Conservation (phyloP, 345 rosid genomes). For the Citropsis articulata region DNA sequence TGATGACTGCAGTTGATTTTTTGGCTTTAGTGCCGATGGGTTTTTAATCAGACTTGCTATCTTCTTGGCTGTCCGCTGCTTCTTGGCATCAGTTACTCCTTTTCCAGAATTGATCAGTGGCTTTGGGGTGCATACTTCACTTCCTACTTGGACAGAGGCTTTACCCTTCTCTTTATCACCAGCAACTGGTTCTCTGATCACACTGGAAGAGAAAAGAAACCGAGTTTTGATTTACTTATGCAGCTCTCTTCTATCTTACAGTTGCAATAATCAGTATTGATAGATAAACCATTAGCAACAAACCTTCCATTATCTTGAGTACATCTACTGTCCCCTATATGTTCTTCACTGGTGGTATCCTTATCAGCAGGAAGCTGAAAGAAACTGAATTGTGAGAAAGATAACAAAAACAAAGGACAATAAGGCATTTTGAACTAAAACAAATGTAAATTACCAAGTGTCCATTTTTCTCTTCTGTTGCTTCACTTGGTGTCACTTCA, state of each 20-base stretch:
- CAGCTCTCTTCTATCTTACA: background rate
- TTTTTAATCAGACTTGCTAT: slow-evolving; percentile 55
- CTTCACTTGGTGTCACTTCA: slow-evolving; percentile 18
- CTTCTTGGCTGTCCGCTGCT: slow-evolving; percentile 57
- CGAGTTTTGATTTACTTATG: background rate
- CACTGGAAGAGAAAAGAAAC: slow-evolving; percentile 11
- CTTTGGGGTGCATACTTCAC: slow-evolving; percentile 53
- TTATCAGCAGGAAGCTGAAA: slow-evolving; percentile 29
- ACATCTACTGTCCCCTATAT: slow-evolving; percentile 8
- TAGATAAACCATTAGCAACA: background rate
- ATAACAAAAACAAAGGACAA: background rate
- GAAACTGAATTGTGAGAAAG: slow-evolving; percentile 12
- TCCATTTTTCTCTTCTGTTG: slow-evolving; percentile 16
- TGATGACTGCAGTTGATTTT: slow-evolving; percentile 48
- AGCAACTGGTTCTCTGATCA: slow-evolving; percentile 21
- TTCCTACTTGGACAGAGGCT: slow-evolving; percentile 19
- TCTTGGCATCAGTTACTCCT: slow-evolving; percentile 48
- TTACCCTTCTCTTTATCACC: slow-evolving; percentile 38
- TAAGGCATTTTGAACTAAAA: background rate
- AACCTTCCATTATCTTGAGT: slow-evolving; percentile 45
- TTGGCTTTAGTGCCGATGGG: slow-evolving; percentile 54
- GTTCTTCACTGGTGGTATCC: slow-evolving; percentile 16
- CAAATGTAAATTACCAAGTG: slow-evolving; percentile 21
- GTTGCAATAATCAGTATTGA: background rate
- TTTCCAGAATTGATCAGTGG: slow-evolving; percentile 22